Evolutionary conservation across 2,329 filamentous ascomycete species (phyloP).

Genomic region (Lomentospora prolificans): DNA sequence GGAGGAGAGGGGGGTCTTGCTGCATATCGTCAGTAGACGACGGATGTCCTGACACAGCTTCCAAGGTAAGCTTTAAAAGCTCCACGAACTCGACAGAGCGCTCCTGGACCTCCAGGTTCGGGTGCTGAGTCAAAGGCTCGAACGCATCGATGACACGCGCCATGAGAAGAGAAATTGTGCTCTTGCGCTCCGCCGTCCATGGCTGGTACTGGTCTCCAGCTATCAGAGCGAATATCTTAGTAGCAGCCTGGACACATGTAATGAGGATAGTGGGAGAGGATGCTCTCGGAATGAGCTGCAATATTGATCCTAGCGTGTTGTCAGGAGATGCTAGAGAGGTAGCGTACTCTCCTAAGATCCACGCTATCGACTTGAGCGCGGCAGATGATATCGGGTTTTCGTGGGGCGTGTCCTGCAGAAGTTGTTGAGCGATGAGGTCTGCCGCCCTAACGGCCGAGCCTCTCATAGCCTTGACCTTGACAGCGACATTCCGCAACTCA

Average conservation of each 20-base stretch:
- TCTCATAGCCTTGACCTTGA: constrained; percentile 80
- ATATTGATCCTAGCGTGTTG: constrained; percentile 61
- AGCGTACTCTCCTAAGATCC: constrained; percentile 84
- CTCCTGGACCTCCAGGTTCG: constrained; percentile 89
- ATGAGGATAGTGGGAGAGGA: constrained; percentile 59
- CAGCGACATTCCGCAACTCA: constrained; percentile 81
- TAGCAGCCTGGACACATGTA: constrained; percentile 71
- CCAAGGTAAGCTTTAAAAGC: constrained; percentile 73
- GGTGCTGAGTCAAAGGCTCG: constrained; percentile 70
- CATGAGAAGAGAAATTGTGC: constrained; percentile 65
- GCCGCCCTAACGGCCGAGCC: constrained; percentile 73
- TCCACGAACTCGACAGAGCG: constrained; percentile 88
- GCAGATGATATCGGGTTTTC: constrained; percentile 50
- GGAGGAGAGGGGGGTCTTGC: constrained; percentile 67
- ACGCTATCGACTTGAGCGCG: constrained; percentile 66
- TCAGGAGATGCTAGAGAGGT: constrained; percentile 60
- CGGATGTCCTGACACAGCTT: constrained; percentile 63
- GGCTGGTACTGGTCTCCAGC: constrained; percentile 52
- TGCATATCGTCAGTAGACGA: constrained; percentile 40
- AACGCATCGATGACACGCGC: constrained; percentile 73
- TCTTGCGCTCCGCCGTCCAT: constrained; percentile 68
- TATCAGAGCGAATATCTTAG: constrained; percentile 73
- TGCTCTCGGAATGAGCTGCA: constrained; percentile 54
- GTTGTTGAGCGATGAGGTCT: constrained; percentile 59
- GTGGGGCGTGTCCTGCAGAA: constrained; percentile 39